Conservation (phyloP, 352 stramenopile species). For the Saprolegnia parasitica region DNA sequence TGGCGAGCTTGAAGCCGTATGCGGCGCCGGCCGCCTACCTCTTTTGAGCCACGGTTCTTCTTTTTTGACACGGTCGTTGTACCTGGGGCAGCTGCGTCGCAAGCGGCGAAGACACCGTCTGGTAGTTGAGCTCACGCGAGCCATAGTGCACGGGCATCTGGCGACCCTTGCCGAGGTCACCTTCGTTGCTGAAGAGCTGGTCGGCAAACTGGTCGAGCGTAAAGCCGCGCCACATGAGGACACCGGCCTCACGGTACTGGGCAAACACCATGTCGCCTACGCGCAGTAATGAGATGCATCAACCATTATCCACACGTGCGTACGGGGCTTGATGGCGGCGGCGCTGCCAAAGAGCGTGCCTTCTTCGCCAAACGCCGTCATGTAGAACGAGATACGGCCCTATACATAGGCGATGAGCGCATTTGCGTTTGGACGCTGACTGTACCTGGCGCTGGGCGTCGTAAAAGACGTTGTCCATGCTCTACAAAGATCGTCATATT, state of each 20-base stretch:
- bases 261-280: slow-evolving; percentile 92
- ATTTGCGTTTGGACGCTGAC: not conserved
- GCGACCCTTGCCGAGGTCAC: slow-evolving; percentile 93
- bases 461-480: slow-evolving; percentile 98
- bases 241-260: slow-evolving; percentile 96
- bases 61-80: slow-evolving; percentile 16
- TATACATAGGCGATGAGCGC: slow-evolving; percentile 14
- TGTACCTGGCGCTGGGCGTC: slow-evolving; percentile 91
- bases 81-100: slow-evolving; percentile 96
- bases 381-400: slow-evolving; percentile 97
- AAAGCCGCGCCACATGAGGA: slow-evolving; percentile 98
- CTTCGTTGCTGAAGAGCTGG: slow-evolving; percentile 93
- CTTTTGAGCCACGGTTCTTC: not conserved
- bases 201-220: slow-evolving; percentile 96
- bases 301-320: slow-evolving; percentile 27
- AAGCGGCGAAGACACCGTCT: slow-evolving; percentile 96
- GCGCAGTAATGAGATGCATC: not conserved
- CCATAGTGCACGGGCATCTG: slow-evolving; percentile 99
- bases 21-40: slow-evolving; percentile 92
- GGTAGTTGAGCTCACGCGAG: slow-evolving; percentile 92
- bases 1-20: slow-evolving; percentile 94
- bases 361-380: slow-evolving; percentile 93
- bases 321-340: slow-evolving; percentile 68
- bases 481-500: slow-evolving; percentile 39
- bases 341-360: slow-evolving; percentile 93